Evolutionary conservation across 2,329 filamentous ascomycete genomes (phyloP).

Genomic region (Biscogniauxia marginata): DNA sequence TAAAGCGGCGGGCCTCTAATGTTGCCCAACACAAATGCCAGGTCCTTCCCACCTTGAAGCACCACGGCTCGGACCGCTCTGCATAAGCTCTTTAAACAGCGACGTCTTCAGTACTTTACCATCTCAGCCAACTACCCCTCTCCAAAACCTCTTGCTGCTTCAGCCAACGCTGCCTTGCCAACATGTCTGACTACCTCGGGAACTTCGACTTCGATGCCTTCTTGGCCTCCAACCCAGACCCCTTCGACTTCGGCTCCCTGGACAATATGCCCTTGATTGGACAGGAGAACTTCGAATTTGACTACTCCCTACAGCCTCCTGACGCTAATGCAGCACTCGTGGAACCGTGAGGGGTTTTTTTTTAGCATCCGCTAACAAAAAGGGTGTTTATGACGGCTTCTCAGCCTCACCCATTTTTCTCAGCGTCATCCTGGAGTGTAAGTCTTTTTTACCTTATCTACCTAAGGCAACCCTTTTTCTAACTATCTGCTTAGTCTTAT

Average conservation of each 20-base stretch:
- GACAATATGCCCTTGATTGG: conserved; percentile 14
- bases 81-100: too few relatives aligned
- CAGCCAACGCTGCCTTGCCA: conserved; percentile 11
- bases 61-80: too few relatives aligned
- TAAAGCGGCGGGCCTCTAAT: too few relatives aligned
- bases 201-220: conserved; percentile 15
- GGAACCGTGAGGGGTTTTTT: conserved; percentile 31
- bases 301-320: conserved; percentile 9
- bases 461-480: too few relatives aligned
- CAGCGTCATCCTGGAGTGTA: too few relatives aligned
- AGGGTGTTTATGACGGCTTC: conserved; percentile 29
- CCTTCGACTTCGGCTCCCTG: conserved; percentile 9
- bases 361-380: conserved; percentile 33
- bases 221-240: not conserved
- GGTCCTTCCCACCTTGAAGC: too few relatives aligned
- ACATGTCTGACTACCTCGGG: conserved; percentile 27
- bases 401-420: too few relatives aligned
- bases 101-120: too few relatives aligned
- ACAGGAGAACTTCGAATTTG: not conserved
- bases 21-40: too few relatives aligned
- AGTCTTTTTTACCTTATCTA: too few relatives aligned
- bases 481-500: too few relatives aligned
- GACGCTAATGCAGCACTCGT: conserved; percentile 12
- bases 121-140: conserved; percentile 9
- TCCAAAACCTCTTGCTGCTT: conserved; percentile 19